Percentiles rank a stretch among this genome's conserved stretches.
Conservation (phyloP, 306 rosid species). For the Prunus dulcis region DNA sequence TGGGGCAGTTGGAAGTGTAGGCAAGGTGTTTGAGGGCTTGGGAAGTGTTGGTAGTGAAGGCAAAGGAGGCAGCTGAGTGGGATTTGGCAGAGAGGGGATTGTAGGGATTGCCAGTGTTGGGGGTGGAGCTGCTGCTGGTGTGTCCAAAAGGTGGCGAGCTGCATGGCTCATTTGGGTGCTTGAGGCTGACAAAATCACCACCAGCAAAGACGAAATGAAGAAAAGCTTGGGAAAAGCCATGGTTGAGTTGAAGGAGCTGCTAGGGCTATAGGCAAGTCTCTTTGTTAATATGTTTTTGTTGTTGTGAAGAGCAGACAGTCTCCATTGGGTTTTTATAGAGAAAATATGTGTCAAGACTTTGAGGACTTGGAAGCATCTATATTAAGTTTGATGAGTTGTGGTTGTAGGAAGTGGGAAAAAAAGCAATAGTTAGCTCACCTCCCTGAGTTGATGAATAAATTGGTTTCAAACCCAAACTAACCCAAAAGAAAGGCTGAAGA, state of each 20-base stretch:
- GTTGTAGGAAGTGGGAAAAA: not conserved
- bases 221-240: constrained; percentile 8
- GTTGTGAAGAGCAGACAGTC: not conserved
- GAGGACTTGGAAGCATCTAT: not conserved
- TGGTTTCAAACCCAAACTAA: not conserved
- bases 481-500: not conserved
- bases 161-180: not conserved
- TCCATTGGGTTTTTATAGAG: not conserved
- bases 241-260: not conserved
- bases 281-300: not conserved
- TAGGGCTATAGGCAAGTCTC: not conserved
- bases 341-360: not conserved
- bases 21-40: constrained; percentile 13
- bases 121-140: not conserved
- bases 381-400: not conserved
- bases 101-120: not conserved
- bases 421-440: not conserved
- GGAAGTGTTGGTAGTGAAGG: constrained; percentile 14
- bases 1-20: constrained; percentile 9
- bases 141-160: constrained; percentile 20
- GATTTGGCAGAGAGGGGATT: not conserved
- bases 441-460: not conserved
- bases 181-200: not conserved
- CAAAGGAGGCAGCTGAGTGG: not conserved
- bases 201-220: not conserved